A percentile compares a stretch with the other conserved stretches of the same genome.
Conservation (phyloP, 805 yeast species). For the Komagataella phaffii region DNA sequence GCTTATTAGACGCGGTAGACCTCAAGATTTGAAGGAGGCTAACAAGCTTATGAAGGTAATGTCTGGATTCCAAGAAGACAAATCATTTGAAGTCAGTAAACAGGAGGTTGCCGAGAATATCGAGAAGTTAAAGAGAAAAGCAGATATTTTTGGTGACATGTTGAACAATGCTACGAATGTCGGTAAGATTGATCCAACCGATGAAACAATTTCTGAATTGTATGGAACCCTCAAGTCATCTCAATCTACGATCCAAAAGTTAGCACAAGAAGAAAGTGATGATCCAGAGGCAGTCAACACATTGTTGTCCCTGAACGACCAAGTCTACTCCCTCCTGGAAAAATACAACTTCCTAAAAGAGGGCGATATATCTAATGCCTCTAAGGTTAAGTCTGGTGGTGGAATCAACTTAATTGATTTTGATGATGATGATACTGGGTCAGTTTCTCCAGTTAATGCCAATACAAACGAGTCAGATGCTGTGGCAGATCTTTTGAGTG, state of each 20-base stretch:
- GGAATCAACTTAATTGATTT: slow-evolving; percentile 59
- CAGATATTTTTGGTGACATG: slow-evolving; percentile 83
- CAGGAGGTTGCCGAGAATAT: slow-evolving; percentile 76
- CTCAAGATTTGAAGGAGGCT: slow-evolving; percentile 91
- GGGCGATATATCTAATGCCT: slow-evolving; percentile 46
- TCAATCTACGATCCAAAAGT: slow-evolving; percentile 75
- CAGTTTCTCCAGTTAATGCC: slow-evolving; percentile 8
- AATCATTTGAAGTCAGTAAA: slow-evolving; percentile 52
- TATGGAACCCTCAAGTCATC: slow-evolving; percentile 69
- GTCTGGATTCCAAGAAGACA: slow-evolving; percentile 94
- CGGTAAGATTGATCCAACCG: slow-evolving; percentile 24
- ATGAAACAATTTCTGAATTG: slow-evolving; percentile 72
- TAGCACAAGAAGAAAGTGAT: slow-evolving; percentile 68
- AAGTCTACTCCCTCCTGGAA: slow-evolving; percentile 51
- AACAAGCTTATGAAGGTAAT: slow-evolving; percentile 92
- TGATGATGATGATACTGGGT: slow-evolving; percentile 35
- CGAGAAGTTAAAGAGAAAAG: slow-evolving; percentile 72
- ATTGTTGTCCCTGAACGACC: slow-evolving; percentile 60
- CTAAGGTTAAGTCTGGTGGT: slow-evolving; percentile 23
- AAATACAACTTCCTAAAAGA: slow-evolving; percentile 53
- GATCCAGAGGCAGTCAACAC: slow-evolving; percentile 52
- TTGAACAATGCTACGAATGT: slow-evolving; percentile 33
- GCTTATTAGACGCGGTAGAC: slow-evolving; percentile 87
- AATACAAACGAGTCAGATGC: slow-evolving; percentile 19
- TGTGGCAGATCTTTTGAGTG: slow-evolving; percentile 62